These are phyloP conservation scores for Reticulascus tulasneorum DNA, from an alignment of 2,329 filamentous ascomycete genomes.

Conservation along the genomic window DNA sequence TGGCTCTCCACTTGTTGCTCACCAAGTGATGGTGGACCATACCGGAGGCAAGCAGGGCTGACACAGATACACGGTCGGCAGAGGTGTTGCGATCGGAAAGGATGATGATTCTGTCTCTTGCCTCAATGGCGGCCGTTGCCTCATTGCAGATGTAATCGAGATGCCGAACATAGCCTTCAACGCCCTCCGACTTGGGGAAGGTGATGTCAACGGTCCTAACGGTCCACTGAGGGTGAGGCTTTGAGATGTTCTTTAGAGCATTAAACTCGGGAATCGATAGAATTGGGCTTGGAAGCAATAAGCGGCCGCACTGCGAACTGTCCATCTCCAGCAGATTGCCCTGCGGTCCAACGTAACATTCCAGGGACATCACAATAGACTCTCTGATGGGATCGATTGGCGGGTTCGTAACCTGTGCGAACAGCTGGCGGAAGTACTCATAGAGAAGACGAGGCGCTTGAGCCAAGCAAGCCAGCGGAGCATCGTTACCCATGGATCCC, in stretches of 20 bases:
- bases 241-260: constrained; percentile 72
- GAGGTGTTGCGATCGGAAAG: constrained; percentile 86
- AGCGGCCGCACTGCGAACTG: constrained; percentile 77
- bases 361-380: constrained; percentile 96
- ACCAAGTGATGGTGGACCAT: constrained; percentile 96
- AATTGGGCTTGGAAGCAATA: constrained; percentile 84
- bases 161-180: constrained; percentile 79
- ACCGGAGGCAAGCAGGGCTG: constrained; percentile 80
- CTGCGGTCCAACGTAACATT: constrained; percentile 94
- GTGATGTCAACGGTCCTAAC: constrained; percentile 90
- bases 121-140: constrained; percentile 77
- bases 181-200: constrained; percentile 80
- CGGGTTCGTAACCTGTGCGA: constrained; percentile 96
- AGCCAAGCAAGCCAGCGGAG: constrained; percentile 86
- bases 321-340: constrained; percentile 95
- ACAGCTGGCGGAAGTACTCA: constrained; percentile 97
- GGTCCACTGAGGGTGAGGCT: constrained; percentile 73
- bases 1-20: constrained; percentile 90
- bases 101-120: constrained; percentile 79
- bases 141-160: constrained; percentile 86
- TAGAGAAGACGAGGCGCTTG: constrained; percentile 83
- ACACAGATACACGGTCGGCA: constrained; percentile 78
- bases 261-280: constrained; percentile 90
- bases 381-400: constrained; percentile 96
- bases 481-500: constrained; percentile 97